Evolutionary conservation across 805 yeast species (phyloP).

Genomic region (Monosporozyma servazzii): DNA sequence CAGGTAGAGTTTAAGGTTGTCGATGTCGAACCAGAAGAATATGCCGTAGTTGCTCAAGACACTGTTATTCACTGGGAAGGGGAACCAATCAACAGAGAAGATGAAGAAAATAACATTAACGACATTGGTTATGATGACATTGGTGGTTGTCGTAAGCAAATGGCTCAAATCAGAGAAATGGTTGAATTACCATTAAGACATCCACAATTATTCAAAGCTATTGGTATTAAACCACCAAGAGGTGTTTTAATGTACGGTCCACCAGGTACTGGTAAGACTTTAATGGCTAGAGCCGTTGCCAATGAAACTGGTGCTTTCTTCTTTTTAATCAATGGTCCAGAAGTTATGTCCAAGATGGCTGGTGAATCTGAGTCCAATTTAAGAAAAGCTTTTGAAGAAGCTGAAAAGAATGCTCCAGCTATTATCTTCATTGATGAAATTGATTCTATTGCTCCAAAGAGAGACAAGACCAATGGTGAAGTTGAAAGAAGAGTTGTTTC

Average conservation of each 20-base stretch:
- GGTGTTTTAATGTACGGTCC: conserved; percentile 99
- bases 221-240: conserved; percentile 98
- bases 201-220: conserved; percentile 94
- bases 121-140: conserved; percentile 98
- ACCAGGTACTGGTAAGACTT: conserved; percentile 99
- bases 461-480: conserved; percentile 99
- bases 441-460: conserved; percentile 98
- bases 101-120: conserved; percentile 74
- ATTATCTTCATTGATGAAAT: conserved; percentile 97
- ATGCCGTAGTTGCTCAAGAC: conserved; percentile 97
- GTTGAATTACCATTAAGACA: conserved; percentile 97
- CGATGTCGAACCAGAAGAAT: conserved; percentile 95
- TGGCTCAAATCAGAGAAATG: conserved; percentile 98
- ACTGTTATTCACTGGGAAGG: conserved; percentile 98
- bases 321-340: conserved; percentile 97
- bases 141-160: conserved; percentile 98
- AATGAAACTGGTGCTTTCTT: conserved; percentile 99
- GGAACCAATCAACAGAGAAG: conserved; percentile 72
- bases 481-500: conserved; percentile 99
- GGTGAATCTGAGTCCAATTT: conserved; percentile 97
- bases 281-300: conserved; percentile 99
- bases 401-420: conserved; percentile 96
- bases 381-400: conserved; percentile 98
- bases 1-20: conserved; percentile 98
- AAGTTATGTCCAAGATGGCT: conserved; percentile 99